phyloP scores from a whole-genome alignment of 1,284 basidiomycete genomes.

The Tilletia indica region DNA sequence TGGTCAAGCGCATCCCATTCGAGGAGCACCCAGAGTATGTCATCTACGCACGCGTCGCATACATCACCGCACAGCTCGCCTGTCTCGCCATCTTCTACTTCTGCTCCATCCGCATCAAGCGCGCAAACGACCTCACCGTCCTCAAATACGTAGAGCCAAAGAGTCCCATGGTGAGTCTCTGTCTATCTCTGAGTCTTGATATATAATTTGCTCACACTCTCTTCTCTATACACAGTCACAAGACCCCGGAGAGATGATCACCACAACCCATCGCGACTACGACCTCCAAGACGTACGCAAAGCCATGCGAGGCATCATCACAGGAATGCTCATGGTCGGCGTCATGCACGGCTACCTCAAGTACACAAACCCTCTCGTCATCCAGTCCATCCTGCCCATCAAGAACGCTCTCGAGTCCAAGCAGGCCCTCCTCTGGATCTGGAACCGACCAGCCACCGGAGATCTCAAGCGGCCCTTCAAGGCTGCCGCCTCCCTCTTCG shows the following conservation, averaged over 20 bases:
- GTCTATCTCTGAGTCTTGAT: neutral
- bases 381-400: slow-evolving; percentile 53
- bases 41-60: slow-evolving; percentile 77
- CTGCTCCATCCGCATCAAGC: slow-evolving; percentile 68
- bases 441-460: slow-evolving; percentile 65
- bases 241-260: slow-evolving; percentile 75
- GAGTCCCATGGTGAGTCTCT: slow-evolving; percentile 28
- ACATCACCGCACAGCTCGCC: slow-evolving; percentile 72
- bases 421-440: slow-evolving; percentile 55
- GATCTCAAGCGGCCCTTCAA: slow-evolving; percentile 91
- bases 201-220: neutral
- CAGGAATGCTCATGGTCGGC: slow-evolving; percentile 56
- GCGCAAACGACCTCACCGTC: slow-evolving; percentile 90
- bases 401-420: slow-evolving; percentile 56
- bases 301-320: slow-evolving; percentile 65
- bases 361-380: slow-evolving; percentile 55
- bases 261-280: slow-evolving; percentile 91
- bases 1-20: slow-evolving; percentile 86
- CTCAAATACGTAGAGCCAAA: slow-evolving; percentile 75
- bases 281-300: slow-evolving; percentile 84
- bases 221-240: slow-evolving; percentile 56
- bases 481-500: slow-evolving; percentile 69
- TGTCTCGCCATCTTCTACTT: slow-evolving; percentile 75
- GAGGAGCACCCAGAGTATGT: slow-evolving; percentile 77
- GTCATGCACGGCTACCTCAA: slow-evolving; percentile 55